Percentiles rank a stretch among this genome's conserved stretches.
phyloP scores from a whole-genome alignment of 495 filamentous ascomycete genomes.

The Lophiotrema nucula region DNA sequence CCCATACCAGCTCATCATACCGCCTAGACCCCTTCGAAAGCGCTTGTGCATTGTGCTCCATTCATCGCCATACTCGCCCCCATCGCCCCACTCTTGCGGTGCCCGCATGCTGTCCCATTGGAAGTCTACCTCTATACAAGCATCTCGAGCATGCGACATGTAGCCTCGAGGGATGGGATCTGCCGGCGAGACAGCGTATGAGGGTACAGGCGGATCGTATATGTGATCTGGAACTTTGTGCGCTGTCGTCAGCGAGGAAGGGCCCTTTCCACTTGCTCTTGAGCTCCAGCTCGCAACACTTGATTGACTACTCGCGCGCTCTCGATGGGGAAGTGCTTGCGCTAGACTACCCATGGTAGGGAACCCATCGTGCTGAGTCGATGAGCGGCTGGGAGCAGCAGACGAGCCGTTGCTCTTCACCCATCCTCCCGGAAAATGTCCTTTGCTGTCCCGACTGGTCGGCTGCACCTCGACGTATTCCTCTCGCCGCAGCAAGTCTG shows the following conservation, averaged over 20 bases:
- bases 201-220: constrained; percentile 75
- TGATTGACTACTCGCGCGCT: constrained; percentile 47
- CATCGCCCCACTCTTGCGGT: constrained; percentile 76
- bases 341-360: constrained; percentile 33
- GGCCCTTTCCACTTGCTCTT: constrained; percentile 9
- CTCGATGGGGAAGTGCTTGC: constrained; percentile 42
- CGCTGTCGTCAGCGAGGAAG: constrained; percentile 11
- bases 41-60: constrained; percentile 93
- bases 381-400: constrained; percentile 1
- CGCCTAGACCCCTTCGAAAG: constrained; percentile 72
- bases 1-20: constrained; percentile 80
- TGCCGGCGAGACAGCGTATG: constrained; percentile 76
- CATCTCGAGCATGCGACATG: constrained; percentile 87
- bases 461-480: constrained; percentile 54
- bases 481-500: constrained; percentile 71
- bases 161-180: constrained; percentile 84
- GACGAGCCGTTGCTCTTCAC: constrained; percentile 41
- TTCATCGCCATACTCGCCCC: constrained; percentile 86
- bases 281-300: constrained; percentile 4
- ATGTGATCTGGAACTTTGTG: constrained; percentile 26
- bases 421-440: constrained; percentile 65
- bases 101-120: constrained; percentile 90
- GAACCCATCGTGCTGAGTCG: constrained; percentile 30
- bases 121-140: constrained; percentile 81
- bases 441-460: constrained; percentile 37